Conservation (phyloP, 179 eudicot species). For the Spergularia azorica region DNA sequence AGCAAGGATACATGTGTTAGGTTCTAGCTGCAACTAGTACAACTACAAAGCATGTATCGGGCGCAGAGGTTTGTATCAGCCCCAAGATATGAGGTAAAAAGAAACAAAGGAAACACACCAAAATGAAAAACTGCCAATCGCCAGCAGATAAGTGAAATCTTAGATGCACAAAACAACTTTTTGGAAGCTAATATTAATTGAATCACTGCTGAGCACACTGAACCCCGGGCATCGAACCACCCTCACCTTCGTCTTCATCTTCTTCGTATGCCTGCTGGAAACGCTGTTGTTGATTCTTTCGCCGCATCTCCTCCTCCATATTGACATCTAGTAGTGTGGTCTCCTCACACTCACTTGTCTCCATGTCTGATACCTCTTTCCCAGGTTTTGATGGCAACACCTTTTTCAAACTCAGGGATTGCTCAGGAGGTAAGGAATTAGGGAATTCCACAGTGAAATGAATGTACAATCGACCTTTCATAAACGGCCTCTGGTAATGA, state of each 20-base stretch:
- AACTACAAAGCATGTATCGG: conserved; percentile 14
- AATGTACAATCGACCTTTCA: conserved; percentile 56
- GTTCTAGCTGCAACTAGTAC: conserved; percentile 17
- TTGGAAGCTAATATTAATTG: conserved; percentile 1
- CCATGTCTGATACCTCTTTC: conserved; percentile 42
- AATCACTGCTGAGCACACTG: conserved; percentile 64
- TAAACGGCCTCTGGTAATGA: conserved; percentile 52
- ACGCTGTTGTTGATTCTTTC: conserved; percentile 40
- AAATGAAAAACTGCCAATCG: background rate
- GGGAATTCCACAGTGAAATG: conserved; percentile 60
- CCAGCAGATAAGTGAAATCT: background rate
- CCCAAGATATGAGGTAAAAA: background rate
- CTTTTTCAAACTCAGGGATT: conserved; percentile 36
- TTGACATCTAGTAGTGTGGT: conserved; percentile 57
- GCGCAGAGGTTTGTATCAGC: background rate
- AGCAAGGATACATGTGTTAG: conserved; percentile 9
- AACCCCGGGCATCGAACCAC: conserved; percentile 41
- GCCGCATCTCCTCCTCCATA: conserved; percentile 60
- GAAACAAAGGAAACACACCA: background rate
- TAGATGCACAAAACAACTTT: background rate
- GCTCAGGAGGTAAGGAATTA: conserved; percentile 36
- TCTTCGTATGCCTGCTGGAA: conserved; percentile 52
- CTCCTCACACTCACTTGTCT: conserved; percentile 57
- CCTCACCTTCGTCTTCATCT: conserved; percentile 48
- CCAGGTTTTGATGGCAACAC: conserved; percentile 42